A percentile compares a stretch with the other conserved stretches of the same genome.
These are phyloP conservation scores for Truncatella angustata DNA, from an alignment of 2,329 filamentous ascomycete genomes.

Conservation along the genomic window DNA sequence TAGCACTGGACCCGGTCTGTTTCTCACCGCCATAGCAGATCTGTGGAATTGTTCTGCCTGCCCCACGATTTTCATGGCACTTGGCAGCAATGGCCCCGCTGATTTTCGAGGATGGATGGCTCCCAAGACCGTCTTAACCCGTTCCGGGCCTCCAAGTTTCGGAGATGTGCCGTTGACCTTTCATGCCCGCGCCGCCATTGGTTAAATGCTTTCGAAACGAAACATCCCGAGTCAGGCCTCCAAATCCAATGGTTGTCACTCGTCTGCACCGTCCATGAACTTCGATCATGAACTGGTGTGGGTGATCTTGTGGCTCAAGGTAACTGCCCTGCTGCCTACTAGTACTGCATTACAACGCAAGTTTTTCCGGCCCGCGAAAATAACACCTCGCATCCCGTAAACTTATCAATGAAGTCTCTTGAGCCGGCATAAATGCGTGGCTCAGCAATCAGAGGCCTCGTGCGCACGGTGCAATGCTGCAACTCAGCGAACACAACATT, in stretches of 20 bases:
- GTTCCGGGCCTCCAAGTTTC: slow-evolving; percentile 1
- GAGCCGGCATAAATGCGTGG: too few relatives aligned
- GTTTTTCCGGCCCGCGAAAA: background rate
- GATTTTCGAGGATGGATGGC: background rate
- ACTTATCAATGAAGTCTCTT: too few relatives aligned
- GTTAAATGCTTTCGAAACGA: slow-evolving; percentile 2
- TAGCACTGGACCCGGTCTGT: background rate
- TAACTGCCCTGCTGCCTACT: too few relatives aligned
- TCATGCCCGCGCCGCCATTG: background rate
- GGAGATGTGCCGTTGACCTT: slow-evolving; percentile 5
- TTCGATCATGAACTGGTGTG: background rate
- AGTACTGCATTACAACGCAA: background rate
- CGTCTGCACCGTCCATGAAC: too few relatives aligned
- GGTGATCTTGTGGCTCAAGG: background rate
- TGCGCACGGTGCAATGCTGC: too few relatives aligned
- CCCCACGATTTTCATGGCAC: background rate
- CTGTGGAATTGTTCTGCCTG: background rate
- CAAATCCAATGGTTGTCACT: slow-evolving; percentile 2
- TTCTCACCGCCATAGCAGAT: background rate
- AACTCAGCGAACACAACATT: background rate
- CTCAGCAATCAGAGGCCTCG: too few relatives aligned
- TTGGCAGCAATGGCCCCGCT: background rate
- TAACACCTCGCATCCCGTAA: too few relatives aligned
- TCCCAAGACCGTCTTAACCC: background rate
- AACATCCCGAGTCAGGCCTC: slow-evolving; percentile 8